phyloP scores from a whole-genome alignment of 78 protist species.

The Anaeramoeba flamelloides region DNA sequence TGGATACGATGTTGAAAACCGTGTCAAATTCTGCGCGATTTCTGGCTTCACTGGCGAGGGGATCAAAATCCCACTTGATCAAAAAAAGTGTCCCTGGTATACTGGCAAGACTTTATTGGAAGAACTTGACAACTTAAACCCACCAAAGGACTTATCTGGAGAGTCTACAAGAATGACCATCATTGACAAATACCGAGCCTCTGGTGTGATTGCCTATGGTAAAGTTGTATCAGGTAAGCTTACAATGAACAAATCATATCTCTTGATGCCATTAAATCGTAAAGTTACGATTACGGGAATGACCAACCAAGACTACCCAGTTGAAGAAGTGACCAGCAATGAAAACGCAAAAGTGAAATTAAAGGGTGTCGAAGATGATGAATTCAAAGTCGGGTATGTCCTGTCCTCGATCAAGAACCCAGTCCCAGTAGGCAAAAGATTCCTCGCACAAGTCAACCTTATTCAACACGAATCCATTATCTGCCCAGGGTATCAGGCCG shows the following conservation, averaged over 20 bases:
- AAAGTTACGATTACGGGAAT: not conserved
- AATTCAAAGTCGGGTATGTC: not conserved
- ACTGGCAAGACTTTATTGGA: not conserved
- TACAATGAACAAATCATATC: not conserved
- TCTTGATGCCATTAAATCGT: not conserved
- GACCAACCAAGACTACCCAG: not conserved
- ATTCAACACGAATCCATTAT: not conserved
- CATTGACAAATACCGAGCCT: not conserved
- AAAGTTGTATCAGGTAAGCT: not conserved
- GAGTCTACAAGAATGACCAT: not conserved
- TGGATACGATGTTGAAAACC: no score
- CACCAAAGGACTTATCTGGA: not conserved
- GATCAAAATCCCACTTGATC: conserved; percentile 41
- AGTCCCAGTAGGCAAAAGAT: not conserved
- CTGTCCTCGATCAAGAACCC: not conserved
- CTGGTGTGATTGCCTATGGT: not conserved
- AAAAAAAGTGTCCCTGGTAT: conserved; percentile 3
- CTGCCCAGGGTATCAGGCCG: not conserved
- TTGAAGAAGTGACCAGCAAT: not conserved
- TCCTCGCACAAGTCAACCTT: not conserved
- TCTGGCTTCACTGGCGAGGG: conserved; percentile 75
- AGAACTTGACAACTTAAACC: not conserved
- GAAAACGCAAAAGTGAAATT: not conserved
- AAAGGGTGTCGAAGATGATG: not conserved
- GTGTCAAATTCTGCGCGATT: conserved; percentile 55